Evolutionary conservation across 345 rosid genomes (phyloP), one percentile per base, ranked within the genome.

Genomic region (Trapa bicornis): DNA sequence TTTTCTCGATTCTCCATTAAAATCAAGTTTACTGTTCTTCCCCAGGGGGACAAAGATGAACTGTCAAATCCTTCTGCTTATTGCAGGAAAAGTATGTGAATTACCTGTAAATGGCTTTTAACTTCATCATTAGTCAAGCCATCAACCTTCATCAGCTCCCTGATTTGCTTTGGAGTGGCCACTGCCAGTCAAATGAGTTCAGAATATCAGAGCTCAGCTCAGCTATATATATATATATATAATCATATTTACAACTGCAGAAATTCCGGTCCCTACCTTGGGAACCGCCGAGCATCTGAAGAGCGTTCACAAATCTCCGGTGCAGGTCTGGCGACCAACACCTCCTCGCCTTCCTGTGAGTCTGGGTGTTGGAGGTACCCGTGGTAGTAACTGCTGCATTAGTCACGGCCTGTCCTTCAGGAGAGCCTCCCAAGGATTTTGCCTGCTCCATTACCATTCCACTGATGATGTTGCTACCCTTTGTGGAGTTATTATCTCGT

Each of bases 111-210:
- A 80, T 95, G 99, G 89, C 99, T 95, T 83, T 95, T 95, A 71
- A 95, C 97, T 80, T 95, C 99, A 79, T 95, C 99, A 68, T 95
- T 95, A 83, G 99, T 95, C 93, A 95, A 87, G 74, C 99, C 97
- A 62, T 91, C 99, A 70, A 95, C 99, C 86, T 95, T 95, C 99
- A 95, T 95, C 53, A 91, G 77, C 70, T 95, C 99, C 67, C 99
- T 85, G 72, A 95, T 95, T 70, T 95, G 99, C 78, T 95, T 95
- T 36, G 99, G 99, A 7, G 99, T 95, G 54, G 97, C 99, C 69
- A 87, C 99, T 94, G 84, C 43, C 62, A 35, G 48, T 47, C 65
- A 61, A 47, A 22, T 22, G 29, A 64, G 66, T 61, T 63, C 58
- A 69, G 64, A 70, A n/a, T 22, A 66, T 57, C 22, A 22, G 15